phyloP scores from a whole-genome alignment of 202 grass and related monocot genomes.

The Carex arenaria region DNA sequence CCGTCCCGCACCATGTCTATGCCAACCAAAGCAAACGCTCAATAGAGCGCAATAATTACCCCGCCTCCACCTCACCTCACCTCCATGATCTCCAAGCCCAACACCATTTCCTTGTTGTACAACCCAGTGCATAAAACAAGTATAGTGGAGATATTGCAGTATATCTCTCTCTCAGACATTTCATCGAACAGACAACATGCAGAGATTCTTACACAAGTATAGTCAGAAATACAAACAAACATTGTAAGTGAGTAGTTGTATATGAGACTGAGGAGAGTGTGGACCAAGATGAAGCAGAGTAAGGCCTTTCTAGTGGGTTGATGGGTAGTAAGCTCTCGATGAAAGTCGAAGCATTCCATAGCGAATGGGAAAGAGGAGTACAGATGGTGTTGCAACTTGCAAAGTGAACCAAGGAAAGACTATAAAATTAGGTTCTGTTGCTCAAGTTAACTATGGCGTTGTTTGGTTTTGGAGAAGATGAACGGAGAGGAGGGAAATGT shows the following conservation, averaged over 20 bases:
- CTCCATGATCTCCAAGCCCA: background rate
- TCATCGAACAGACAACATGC: background rate
- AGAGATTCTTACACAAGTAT: background rate
- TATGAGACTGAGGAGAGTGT: too few relatives aligned
- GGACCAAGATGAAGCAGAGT: too few relatives aligned
- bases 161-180: background rate
- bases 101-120: background rate
- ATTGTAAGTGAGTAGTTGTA: background rate
- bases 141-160: background rate
- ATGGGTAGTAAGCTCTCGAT: background rate
- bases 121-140: background rate
- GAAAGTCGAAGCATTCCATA: background rate
- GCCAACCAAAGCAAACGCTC: background rate
- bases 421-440: background rate
- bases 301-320: background rate
- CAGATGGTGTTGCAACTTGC: background rate
- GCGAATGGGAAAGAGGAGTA: background rate
- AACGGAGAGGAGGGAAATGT: too few relatives aligned
- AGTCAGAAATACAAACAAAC: background rate
- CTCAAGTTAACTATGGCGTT: background rate
- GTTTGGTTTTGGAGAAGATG: too few relatives aligned
- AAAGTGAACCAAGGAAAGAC: background rate
- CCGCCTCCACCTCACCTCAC: background rate
- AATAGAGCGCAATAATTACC: background rate
- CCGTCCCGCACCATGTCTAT: background rate